These are phyloP conservation scores for Tanozyma kutaoensis DNA, from an alignment of 805 yeast genomes.

Conservation along the genomic window DNA sequence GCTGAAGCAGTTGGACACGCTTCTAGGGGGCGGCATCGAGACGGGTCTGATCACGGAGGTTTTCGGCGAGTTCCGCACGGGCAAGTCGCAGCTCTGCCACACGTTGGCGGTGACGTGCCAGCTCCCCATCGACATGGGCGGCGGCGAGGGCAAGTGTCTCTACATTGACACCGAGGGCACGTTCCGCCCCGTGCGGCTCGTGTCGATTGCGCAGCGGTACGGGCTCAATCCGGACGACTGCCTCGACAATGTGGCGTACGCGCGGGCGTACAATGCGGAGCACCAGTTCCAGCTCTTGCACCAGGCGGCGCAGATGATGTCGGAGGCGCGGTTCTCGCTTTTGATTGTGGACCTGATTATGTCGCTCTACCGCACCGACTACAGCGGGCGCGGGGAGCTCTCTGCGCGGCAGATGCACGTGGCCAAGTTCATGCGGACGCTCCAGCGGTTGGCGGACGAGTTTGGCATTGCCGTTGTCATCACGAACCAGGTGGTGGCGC, in stretches of 20 bases:
- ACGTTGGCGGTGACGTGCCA: constrained; percentile 96
- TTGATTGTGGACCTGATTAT: constrained; percentile 93
- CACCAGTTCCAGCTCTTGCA: constrained; percentile 80
- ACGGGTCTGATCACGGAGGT: constrained; percentile 95
- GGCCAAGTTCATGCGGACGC: constrained; percentile 81
- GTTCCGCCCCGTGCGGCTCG: constrained; percentile 81
- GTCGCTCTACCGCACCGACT: constrained; percentile 94
- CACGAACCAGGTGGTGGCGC: constrained; percentile 90
- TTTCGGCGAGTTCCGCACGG: constrained; percentile 96
- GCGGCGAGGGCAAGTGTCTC: constrained; percentile 95
- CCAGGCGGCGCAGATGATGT: constrained; percentile 93
- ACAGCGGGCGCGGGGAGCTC: constrained; percentile 88
- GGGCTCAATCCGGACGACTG: constrained; percentile 90
- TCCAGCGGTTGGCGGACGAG: constrained; percentile 92
- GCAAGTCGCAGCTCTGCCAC: constrained; percentile 94
- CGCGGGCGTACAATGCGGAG: constrained; percentile 94
- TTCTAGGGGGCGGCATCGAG: constrained; percentile 93
- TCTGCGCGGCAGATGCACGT: constrained; percentile 92
- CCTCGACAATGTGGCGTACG: constrained; percentile 94
- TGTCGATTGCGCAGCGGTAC: constrained; percentile 81
- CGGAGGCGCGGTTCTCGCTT: constrained; percentile 81
- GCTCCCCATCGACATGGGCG: constrained; percentile 91
- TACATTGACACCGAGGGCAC: constrained; percentile 97
- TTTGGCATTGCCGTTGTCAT: constrained; percentile 95
- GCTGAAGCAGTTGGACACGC: constrained; percentile 82